A percentile compares a stretch with the other conserved stretches of the same genome.
Conservation (phyloP, 345 rosid genomes). For the Lepidium didymum region DNA sequence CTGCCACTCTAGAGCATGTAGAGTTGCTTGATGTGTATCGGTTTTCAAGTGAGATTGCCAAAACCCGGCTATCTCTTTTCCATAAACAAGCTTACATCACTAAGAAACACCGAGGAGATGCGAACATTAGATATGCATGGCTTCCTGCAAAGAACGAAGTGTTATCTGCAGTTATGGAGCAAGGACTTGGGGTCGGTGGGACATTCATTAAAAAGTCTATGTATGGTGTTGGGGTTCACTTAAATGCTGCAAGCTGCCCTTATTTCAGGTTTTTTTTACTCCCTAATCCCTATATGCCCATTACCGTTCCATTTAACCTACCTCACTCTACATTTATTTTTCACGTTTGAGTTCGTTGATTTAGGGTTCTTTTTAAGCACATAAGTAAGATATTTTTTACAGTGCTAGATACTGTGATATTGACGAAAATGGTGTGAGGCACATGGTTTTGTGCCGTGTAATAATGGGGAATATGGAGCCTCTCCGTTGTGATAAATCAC, state of each 20-base stretch:
- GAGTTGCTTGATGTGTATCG: slow-evolving; percentile 36
- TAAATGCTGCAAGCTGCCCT: slow-evolving; percentile 45
- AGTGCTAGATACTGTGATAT: slow-evolving; percentile 76
- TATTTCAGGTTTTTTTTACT: slow-evolving; percentile 48
- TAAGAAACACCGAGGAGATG: slow-evolving; percentile 53
- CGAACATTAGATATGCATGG: slow-evolving; percentile 80
- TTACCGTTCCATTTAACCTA: not conserved
- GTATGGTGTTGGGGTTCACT: slow-evolving; percentile 73
- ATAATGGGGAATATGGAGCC: slow-evolving; percentile 84
- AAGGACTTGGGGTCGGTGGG: slow-evolving; percentile 64
- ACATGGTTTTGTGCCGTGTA: slow-evolving; percentile 70
- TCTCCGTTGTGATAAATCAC: slow-evolving; percentile 42
- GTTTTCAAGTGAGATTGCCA: slow-evolving; percentile 32
- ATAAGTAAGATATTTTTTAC: slow-evolving; percentile 28
- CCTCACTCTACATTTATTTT: not conserved
- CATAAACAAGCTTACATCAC: slow-evolving; percentile 66
- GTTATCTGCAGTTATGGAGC: slow-evolving; percentile 34
- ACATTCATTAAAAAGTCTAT: slow-evolving; percentile 28
- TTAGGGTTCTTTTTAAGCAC: slow-evolving; percentile 7
- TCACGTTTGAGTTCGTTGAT: not conserved
- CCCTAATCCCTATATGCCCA: not conserved
- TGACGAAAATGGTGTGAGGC: slow-evolving; percentile 71
- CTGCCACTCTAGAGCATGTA: slow-evolving; percentile 36
- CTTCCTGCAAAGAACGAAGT: slow-evolving; percentile 51
- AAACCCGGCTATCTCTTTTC: slow-evolving; percentile 56